Percentiles rank a stretch among this genome's conserved stretches.
Conservation (phyloP, 352 stramenopile genomes). For the Phytophthora rubi region DNA sequence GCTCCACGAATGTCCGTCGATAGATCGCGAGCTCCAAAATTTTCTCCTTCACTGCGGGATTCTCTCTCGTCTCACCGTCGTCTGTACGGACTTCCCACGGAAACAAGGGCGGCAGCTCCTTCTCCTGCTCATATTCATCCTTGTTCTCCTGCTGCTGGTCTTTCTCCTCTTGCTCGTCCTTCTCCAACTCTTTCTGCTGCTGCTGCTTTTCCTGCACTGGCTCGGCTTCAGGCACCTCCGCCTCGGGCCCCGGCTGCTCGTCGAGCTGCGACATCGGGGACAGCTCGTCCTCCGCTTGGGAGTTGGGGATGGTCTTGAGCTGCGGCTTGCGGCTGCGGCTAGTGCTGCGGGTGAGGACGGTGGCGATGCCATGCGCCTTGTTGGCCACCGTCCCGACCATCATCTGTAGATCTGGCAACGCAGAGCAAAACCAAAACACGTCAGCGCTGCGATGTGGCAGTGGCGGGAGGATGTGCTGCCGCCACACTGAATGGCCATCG, state of each 20-base stretch:
- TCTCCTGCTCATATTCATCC: conserved; percentile 7
- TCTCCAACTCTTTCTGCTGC: conserved; percentile 10
- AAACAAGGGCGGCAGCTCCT: conserved; percentile 35
- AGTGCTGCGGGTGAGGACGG: conserved; percentile 32
- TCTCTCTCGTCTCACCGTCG: conserved; percentile 45
- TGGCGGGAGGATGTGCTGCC: conserved; percentile 28
- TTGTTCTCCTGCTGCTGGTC: not conserved
- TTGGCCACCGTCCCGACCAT: conserved; percentile 39
- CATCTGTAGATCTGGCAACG: conserved; percentile 40
- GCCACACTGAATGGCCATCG: not conserved
- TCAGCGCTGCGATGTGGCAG: conserved; percentile 13
- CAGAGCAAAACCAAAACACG: conserved; percentile 23
- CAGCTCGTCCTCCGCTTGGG: conserved; percentile 33
- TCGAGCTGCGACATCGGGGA: conserved; percentile 38
- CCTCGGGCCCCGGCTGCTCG: conserved; percentile 28
- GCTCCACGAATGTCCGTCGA: conserved; percentile 66
- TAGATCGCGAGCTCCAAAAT: conserved; percentile 71
- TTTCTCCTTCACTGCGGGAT: conserved; percentile 48
- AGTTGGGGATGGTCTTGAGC: conserved; percentile 33
- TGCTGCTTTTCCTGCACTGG: conserved; percentile 12
- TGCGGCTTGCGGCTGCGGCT: conserved; percentile 23
- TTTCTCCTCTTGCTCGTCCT: not conserved
- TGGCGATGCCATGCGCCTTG: conserved; percentile 38
- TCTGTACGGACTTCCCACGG: conserved; percentile 58
- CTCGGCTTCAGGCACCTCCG: conserved; percentile 25